Evolutionary conservation across 2,329 filamentous ascomycete species (phyloP), one percentile per base, ranked within the genome.

Genomic region (Colletotrichum kahawae): DNA sequence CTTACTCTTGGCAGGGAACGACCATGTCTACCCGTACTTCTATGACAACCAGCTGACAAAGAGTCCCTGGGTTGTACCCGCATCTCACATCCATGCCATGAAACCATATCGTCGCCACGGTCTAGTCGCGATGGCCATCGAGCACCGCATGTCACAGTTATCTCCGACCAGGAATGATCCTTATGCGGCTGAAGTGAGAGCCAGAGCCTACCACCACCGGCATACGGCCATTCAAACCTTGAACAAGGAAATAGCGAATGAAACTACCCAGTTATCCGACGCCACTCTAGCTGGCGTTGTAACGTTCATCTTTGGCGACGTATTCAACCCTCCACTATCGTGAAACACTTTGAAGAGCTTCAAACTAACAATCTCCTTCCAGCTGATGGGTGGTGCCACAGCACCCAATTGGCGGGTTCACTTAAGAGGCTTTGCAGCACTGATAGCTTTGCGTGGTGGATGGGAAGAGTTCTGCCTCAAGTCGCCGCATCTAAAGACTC

Each of bases 351-450:
- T n/a, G 3, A 16, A 12, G 16, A 24, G 18, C 8, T 16, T 38
- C 33, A 10, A 16, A 16, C 60, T 63, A 24, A 63, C 27, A 10
- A 6, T 60, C 2, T 63, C n/a, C 6, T 21, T 12, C 3, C n/a
- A 33, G 29, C 16, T 54, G 10, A 34, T 57, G 64, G 84, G 82
- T 74, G 78, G 29, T 80, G 82, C 56, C 80, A 85, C 67, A 81
- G 82, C 29, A 74, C 78, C 13, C 8, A 78, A 81, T 74, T 85
- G 83, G 83, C 81, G 82, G 57, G 80, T 77, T 18, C 84, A 85
- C 63, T 31, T 85, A 4, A 78, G 84, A 13, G 76, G 75, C 0
- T 74, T 74, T 24, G 57, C 51, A 14, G 73, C 67, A 18, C 57
- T 77, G 29, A 54, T 71, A 4, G 34, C 64, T 16, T 34, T 77